phyloP scores from a whole-genome alignment of 2,329 filamentous ascomycete genomes.

The Calycina marina region DNA sequence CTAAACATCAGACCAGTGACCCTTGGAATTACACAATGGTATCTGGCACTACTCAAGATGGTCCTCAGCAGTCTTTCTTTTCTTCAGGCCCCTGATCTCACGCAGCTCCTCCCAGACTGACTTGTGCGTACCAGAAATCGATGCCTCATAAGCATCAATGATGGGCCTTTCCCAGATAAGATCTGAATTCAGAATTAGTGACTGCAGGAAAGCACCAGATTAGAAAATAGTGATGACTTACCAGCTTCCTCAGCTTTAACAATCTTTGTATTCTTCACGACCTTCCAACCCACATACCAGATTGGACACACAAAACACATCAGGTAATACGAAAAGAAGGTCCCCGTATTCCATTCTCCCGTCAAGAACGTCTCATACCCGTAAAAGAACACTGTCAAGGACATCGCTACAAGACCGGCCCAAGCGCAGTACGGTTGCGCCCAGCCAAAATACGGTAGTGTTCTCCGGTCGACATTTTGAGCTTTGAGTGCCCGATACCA shows the following conservation, averaged over 20 bases:
- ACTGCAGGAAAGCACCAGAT: neutral
- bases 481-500: slow-evolving; percentile 54
- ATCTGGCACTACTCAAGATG: slow-evolving; percentile 6
- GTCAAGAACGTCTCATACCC: slow-evolving; percentile 64
- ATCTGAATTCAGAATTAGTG: neutral
- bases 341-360: slow-evolving; percentile 48
- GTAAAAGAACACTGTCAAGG: slow-evolving; percentile 55
- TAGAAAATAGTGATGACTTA: neutral
- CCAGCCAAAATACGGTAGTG: slow-evolving; percentile 46
- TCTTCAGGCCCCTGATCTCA: slow-evolving; percentile 12
- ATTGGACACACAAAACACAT: slow-evolving; percentile 45
- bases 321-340: slow-evolving; percentile 58
- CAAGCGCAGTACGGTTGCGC: slow-evolving; percentile 53
- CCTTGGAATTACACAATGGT: too few species aligned
- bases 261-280: slow-evolving; percentile 44
- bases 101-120: slow-evolving; percentile 13
- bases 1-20: too few species aligned
- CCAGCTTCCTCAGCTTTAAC: slow-evolving; percentile 34
- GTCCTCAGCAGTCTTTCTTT: slow-evolving; percentile 8
- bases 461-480: slow-evolving; percentile 50
- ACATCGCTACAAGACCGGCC: slow-evolving; percentile 42
- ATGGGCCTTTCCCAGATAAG: slow-evolving; percentile 13
- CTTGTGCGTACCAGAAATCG: slow-evolving; percentile 7
- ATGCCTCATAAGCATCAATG: slow-evolving; percentile 17
- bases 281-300: slow-evolving; percentile 55